These are phyloP conservation scores for Simmondsia chinensis DNA, from an alignment of 148 eudicot species.

Conservation along the genomic window DNA sequence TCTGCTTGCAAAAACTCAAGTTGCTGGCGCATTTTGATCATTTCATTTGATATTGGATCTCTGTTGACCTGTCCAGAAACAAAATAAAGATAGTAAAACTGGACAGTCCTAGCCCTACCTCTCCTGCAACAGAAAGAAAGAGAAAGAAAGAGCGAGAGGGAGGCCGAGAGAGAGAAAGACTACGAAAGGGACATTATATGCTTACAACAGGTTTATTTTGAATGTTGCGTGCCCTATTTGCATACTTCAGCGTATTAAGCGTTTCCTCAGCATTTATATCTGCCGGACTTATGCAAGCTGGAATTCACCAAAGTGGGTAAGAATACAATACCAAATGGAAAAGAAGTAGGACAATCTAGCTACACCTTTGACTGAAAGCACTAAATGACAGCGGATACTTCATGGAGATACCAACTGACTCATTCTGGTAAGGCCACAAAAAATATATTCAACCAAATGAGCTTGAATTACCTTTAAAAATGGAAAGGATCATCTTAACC, in stretches of 20 bases:
- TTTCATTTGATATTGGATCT: conserved; percentile 89
- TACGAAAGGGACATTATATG: not conserved
- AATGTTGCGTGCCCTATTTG: conserved; percentile 97
- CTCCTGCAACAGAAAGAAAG: not conserved
- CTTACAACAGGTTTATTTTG: conserved; percentile 97
- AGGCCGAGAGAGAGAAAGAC: not conserved
- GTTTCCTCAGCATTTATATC: conserved; percentile 99
- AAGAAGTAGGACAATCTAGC: not conserved
- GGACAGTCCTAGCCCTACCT: not conserved
- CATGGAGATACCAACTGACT: too few species aligned
- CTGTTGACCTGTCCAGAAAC: conserved; percentile 58
- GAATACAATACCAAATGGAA: not conserved
- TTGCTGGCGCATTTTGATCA: conserved; percentile 96
- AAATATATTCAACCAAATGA: too few species aligned
- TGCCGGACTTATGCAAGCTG: conserved; percentile 99
- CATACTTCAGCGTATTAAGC: conserved; percentile 97
- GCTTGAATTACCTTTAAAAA: too few species aligned
- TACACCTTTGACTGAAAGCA: too few species aligned
- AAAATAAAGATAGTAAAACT: conserved; percentile 2
- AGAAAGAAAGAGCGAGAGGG: not conserved
- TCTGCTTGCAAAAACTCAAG: conserved; percentile 91
- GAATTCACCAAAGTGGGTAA: conserved; percentile 6
- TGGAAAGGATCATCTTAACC: too few species aligned
- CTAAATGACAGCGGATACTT: too few species aligned
- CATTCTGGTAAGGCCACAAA: too few species aligned